These are phyloP conservation scores for Entomortierella lignicola DNA, from an alignment of 192 early-diverging fungal species.

Conservation along the genomic window DNA sequence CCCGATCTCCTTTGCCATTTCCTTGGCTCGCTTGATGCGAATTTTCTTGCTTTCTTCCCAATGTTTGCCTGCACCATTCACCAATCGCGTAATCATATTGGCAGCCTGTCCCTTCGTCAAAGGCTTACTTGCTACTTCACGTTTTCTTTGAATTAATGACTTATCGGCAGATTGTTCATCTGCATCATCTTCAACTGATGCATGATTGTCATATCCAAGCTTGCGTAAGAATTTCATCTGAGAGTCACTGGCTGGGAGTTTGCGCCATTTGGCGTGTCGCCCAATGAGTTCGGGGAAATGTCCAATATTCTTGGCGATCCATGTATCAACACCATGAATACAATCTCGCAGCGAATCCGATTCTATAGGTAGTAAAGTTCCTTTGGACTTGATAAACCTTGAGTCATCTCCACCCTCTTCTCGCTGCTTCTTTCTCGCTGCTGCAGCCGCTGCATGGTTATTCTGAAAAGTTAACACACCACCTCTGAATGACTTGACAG, in stretches of 20 bases:
- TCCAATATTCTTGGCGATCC: conserved; percentile 49
- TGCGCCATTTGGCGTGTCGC: conserved; percentile 68
- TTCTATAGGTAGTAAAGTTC: conserved; percentile 37
- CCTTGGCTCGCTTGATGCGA: conserved; percentile 32
- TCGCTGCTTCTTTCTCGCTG: neutral
- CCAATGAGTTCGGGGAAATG: conserved; percentile 23
- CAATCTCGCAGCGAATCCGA: conserved; percentile 65
- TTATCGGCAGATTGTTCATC: neutral
- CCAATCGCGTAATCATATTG: conserved; percentile 72
- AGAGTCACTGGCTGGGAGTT: conserved; percentile 56
- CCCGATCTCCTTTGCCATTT: conserved; percentile 36
- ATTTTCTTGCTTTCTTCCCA: conserved; percentile 56
- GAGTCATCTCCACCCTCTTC: neutral
- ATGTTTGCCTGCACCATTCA: conserved; percentile 61
- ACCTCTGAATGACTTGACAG: conserved; percentile 1
- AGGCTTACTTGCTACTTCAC: neutral
- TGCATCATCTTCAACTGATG: conserved; percentile 4
- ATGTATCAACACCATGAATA: conserved; percentile 74
- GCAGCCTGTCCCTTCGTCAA: conserved; percentile 76
- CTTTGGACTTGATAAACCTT: conserved; percentile 10
- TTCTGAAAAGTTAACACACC: conserved; percentile 27
- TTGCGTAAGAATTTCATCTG: conserved; percentile 64
- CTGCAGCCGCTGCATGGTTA: conserved; percentile 17
- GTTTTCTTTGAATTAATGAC: neutral
- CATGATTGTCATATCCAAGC: conserved; percentile 53